A percentile compares a stretch with the other conserved stretches of the same genome.
These are phyloP conservation scores for Candida dubliniensis DNA, from an alignment of 1,139 yeast genomes.

Conservation along the genomic window DNA sequence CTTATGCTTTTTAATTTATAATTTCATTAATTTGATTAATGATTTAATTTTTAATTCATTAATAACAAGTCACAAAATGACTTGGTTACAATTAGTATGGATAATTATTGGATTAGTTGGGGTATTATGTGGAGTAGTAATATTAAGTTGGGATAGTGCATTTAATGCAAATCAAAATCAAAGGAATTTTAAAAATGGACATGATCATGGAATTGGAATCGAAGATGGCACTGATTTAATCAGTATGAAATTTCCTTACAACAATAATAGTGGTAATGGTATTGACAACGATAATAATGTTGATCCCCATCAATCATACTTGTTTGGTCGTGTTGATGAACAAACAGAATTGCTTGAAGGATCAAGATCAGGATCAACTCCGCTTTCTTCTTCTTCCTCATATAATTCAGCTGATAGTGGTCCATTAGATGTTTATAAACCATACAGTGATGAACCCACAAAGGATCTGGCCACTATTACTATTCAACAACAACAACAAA, in stretches of 20 bases:
- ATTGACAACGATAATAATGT: background rate
- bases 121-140: slow-evolving; percentile 43
- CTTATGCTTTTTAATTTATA: slow-evolving; percentile 80
- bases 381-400: slow-evolving; percentile 4
- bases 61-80: slow-evolving; percentile 28
- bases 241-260: slow-evolving; percentile 12
- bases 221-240: slow-evolving; percentile 9
- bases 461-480: background rate
- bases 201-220: background rate
- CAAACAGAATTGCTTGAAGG: slow-evolving; percentile 6
- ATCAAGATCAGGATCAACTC: slow-evolving; percentile 5
- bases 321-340: slow-evolving; percentile 3
- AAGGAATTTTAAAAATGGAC: slow-evolving; percentile 1
- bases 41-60: slow-evolving; percentile 58
- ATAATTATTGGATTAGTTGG: slow-evolving; percentile 38
- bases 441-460: background rate
- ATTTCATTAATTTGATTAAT: slow-evolving; percentile 69
- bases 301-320: background rate
- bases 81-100: slow-evolving; percentile 33
- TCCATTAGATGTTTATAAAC: background rate
- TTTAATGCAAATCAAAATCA: slow-evolving; percentile 18
- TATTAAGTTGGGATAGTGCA: slow-evolving; percentile 48
- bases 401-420: slow-evolving; percentile 3
- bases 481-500: background rate
- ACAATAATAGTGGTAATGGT: slow-evolving; percentile 3